Base-by-base conservation (phyloP, 306 rosid species). In the Pyrus betulifolia region DNA sequence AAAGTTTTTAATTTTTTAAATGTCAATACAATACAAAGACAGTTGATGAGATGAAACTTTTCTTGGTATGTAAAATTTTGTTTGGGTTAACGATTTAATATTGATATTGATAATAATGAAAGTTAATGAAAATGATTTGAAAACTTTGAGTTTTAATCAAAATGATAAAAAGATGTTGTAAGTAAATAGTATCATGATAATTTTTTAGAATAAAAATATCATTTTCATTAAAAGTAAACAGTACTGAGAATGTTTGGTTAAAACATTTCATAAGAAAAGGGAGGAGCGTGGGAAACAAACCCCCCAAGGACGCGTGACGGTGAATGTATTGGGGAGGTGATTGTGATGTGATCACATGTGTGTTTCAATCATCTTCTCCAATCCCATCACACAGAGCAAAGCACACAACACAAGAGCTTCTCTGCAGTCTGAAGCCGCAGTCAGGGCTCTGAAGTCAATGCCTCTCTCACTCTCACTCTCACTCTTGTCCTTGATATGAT, bases 361-460 rank as follows among this genome's bases (percentile, higher is more conserved):
- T 71, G 82, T 45, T 67, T 58, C 64, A 33, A 80, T 74, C 73
- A 78, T 71, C 82, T 35, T 67, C 70, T 76, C 79, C 86, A 70
- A 84, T 85, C 87, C 88, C 84, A 83, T 86, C 84, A 78, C 74
- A 62, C 19, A 45, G 45, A 11, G 21, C 60, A 17, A 14, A 68
- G 45, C 72, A 74, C 81, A 72, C 45, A 31, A 46, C 70, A 44
- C 49, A 44, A 64, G 74, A 82, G 83, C 76, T 79, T 76, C 78
- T 66, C 69, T n/a, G 33, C 68, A 33, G 83, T 76, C 74, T 75
- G 52, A 7, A 18, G 22, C 63, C 1, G 63, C 4, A 15, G 67
- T 7, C 77, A 55, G 60, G 87, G 84, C 78, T 80, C 87, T 74
- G 80, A 86, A 90, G 92, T 88, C 92, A 90, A 90, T 85, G 91